Evolutionary conservation across 768 basidiomycete species (phyloP), one percentile per base, ranked within the genome.

Genomic region (Russula olivacea): DNA sequence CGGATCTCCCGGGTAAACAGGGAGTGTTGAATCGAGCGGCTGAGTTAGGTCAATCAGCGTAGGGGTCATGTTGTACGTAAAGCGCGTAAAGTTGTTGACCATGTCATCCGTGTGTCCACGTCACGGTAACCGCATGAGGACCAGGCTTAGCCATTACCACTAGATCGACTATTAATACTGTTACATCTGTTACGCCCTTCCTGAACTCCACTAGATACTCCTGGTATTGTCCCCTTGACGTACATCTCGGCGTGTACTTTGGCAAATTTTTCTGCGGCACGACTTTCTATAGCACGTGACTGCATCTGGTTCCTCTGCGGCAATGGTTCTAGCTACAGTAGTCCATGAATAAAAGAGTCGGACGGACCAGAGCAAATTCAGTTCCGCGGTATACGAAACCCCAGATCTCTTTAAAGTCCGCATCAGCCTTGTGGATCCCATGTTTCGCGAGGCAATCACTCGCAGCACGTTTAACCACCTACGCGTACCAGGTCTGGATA

Each of bases 381-480:
- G 69, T 60, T 30, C 70, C 69, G 17, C 62, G 69, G 43, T 67
- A 65, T 19, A 67, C 57, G 30, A 63, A 66, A 1, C 64, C 63
- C 61, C 71, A 71, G 0, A 69, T 62, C 34, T 70, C 68, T 50
- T 69, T 66, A 21, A 70, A 71, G 23, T 67, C 68, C 10, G 61
- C 57, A 21, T 70, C 65, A 21, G 53, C 54, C 59, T 69, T 71
- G 23, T 57, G 49, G 19, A 69, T 64, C 14, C 65, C 65, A 19
- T 60, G 48, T 34, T 55, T 66, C 0, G 65, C 65, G 14, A 68
- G 59, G 48, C 69, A 71, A 10, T 69, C 72, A 10, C 74, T 75
- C 9, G 76, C 71, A 25, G 74, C 67, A 56, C 72, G 74, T 71
- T 81, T 81, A 28, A 81, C 67, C 47, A 74, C 70, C 80, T 79